Conservation (phyloP, 768 basidiomycete genomes). For the Russula compacta region DNA sequence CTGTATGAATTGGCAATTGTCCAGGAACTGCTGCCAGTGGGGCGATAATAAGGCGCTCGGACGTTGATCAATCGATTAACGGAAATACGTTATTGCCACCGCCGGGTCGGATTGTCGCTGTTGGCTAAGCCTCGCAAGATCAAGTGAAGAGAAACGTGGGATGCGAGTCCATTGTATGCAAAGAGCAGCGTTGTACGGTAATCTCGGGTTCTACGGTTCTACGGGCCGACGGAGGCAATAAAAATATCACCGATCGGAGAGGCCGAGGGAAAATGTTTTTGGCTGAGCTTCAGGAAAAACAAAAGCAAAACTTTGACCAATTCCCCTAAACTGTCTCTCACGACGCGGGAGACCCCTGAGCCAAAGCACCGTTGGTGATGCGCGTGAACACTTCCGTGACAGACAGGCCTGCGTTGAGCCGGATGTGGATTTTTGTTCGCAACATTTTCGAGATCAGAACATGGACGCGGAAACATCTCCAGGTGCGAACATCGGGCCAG, state of each 20-base stretch:
- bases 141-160: neutral
- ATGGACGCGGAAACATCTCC: neutral
- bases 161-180: neutral
- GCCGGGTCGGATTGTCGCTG: neutral
- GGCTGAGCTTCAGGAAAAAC: no score
- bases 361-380: neutral
- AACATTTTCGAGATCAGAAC: neutral
- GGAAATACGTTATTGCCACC: neutral
- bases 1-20: conserved; percentile 1
- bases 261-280: no score
- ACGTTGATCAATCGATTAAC: neutral
- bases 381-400: neutral
- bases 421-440: neutral
- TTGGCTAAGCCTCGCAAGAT: neutral
- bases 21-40: neutral
- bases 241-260: no score
- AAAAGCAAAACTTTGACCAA: no score
- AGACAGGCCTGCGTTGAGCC: no score
- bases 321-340: neutral
- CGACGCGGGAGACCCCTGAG: neutral
- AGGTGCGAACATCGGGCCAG: neutral
- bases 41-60: neutral
- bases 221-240: no score
- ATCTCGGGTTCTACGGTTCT: no score
- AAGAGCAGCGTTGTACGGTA: neutral